Conservation (phyloP, 371 early-diverging fungal species). For the Zychaea mexicana region DNA sequence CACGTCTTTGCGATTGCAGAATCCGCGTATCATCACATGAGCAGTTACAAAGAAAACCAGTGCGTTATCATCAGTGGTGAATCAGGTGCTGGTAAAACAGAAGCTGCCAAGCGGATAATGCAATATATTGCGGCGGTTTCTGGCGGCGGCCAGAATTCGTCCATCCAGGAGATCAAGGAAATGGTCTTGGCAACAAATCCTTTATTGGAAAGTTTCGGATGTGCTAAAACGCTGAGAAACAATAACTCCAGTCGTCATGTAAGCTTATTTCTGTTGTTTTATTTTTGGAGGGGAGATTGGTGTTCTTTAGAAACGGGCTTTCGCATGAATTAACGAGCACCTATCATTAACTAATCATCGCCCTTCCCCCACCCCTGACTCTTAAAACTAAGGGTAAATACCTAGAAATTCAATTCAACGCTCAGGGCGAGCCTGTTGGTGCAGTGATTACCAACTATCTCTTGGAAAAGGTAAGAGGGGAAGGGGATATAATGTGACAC, state of each 20-base stretch:
- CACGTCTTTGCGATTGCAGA: conserved; percentile 91
- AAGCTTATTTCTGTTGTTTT: conserved; percentile 24
- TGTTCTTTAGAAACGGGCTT: too few relatives aligned
- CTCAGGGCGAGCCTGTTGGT: conserved; percentile 93
- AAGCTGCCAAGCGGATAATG: conserved; percentile 91
- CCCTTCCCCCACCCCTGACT: too few relatives aligned
- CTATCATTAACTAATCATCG: too few relatives aligned
- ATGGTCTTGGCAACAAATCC: conserved; percentile 98
- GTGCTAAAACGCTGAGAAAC: conserved; percentile 99
- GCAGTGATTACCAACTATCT: conserved; percentile 98
- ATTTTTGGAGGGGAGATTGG: too few relatives aligned
- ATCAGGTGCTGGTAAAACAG: conserved; percentile 93
- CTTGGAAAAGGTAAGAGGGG: conserved; percentile 94
- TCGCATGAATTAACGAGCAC: too few relatives aligned
- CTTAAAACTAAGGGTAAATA: conserved; percentile 85
- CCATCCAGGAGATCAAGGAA: conserved; percentile 91
- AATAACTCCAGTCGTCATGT: conserved; percentile 99
- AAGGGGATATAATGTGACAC: too few relatives aligned
- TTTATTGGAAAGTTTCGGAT: conserved; percentile 98
- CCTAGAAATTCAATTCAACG: conserved; percentile 96
- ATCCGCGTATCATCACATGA: conserved; percentile 89
- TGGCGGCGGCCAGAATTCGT: conserved; percentile 70
- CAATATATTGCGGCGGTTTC: conserved; percentile 97
- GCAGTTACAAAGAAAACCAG: conserved; percentile 96
- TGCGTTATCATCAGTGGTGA: conserved; percentile 97